phyloP scores from a whole-genome alignment of 805 yeast species.

The Pichia rugopelliculosa region DNA sequence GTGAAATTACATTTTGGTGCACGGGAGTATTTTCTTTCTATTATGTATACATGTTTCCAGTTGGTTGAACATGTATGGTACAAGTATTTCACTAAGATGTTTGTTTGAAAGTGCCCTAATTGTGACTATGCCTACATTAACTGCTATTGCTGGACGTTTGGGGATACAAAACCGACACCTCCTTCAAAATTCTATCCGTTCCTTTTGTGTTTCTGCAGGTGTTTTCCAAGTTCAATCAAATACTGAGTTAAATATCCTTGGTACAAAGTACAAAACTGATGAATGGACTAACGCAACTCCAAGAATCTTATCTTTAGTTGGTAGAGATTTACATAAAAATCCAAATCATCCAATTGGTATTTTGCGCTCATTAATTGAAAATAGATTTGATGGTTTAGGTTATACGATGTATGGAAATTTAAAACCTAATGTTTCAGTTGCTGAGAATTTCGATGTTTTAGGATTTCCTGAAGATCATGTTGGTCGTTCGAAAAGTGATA shows the following conservation, averaged over 20 bases:
- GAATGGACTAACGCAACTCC: slow-evolving; percentile 83
- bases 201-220: background rate
- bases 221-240: background rate
- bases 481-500: slow-evolving; percentile 86
- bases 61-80: background rate
- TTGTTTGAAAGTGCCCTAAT: background rate
- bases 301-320: slow-evolving; percentile 58
- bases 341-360: slow-evolving; percentile 87
- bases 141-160: background rate
- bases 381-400: slow-evolving; percentile 55
- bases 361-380: slow-evolving; percentile 64
- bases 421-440: slow-evolving; percentile 73
- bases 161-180: background rate
- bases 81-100: background rate
- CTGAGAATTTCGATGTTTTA: slow-evolving; percentile 82
- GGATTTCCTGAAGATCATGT: slow-evolving; percentile 92
- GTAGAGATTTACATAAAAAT: slow-evolving; percentile 65
- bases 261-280: slow-evolving; percentile 50
- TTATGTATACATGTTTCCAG: background rate
- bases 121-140: background rate
- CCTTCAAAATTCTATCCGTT: background rate
- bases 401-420: slow-evolving; percentile 75
- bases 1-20: too few species aligned
- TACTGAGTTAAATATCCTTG: slow-evolving; percentile 33
- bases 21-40: too few species aligned